These are phyloP conservation scores for Penicillium sp. DNA, from an alignment of 2,329 filamentous ascomycete species.

Conservation along the genomic window DNA sequence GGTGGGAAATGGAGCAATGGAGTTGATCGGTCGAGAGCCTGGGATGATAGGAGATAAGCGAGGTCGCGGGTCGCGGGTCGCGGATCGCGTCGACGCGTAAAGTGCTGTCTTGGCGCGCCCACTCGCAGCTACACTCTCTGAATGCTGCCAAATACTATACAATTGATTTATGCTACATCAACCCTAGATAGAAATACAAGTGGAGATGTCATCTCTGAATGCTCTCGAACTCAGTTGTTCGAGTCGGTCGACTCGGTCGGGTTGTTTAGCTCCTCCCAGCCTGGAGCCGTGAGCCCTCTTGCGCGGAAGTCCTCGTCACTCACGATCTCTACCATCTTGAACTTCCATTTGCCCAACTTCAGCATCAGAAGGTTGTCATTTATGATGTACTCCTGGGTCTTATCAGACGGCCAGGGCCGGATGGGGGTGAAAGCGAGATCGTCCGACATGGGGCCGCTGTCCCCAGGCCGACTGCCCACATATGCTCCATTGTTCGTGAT, in stretches of 20 bases:
- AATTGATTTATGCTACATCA: slow-evolving; percentile 8
- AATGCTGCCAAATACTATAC: slow-evolving; percentile 37
- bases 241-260: slow-evolving; percentile 4
- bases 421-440: slow-evolving; percentile 52
- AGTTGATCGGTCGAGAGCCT: slow-evolving; percentile 1
- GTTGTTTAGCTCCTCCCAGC: slow-evolving; percentile 46
- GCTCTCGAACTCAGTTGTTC: neutral
- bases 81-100: slow-evolving; percentile 39
- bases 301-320: slow-evolving; percentile 53
- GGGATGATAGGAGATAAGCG: slow-evolving; percentile 18
- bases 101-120: slow-evolving; percentile 22
- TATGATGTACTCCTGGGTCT: slow-evolving; percentile 51
- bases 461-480: slow-evolving; percentile 45
- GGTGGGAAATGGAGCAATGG: neutral
- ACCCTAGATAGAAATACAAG: slow-evolving; percentile 8
- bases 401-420: slow-evolving; percentile 41
- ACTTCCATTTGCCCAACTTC: slow-evolving; percentile 59
- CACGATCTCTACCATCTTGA: slow-evolving; percentile 57
- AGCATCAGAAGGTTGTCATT: slow-evolving; percentile 55
- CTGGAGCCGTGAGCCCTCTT: slow-evolving; percentile 48
- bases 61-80: slow-evolving; percentile 17
- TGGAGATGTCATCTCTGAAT: slow-evolving; percentile 7
- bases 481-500: slow-evolving; percentile 52
- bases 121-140: neutral
- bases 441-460: slow-evolving; percentile 42